Base-by-base conservation (phyloP, 2,329 filamentous ascomycete genomes). In the Sporothrix schenckii region DNA sequence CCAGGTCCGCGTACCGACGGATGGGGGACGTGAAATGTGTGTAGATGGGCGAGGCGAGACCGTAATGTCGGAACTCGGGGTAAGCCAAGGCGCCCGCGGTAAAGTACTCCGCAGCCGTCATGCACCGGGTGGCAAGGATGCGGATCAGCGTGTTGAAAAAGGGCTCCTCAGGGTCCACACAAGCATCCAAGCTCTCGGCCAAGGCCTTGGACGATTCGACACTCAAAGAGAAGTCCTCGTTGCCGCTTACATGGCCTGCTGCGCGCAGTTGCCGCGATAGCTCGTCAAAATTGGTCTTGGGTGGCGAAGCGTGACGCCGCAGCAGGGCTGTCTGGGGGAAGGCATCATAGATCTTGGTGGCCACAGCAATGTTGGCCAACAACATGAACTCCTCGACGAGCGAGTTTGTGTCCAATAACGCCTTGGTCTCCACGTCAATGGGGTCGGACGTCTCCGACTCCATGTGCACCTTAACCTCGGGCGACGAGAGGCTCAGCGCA, bases 311-410 rank as follows among this genome's bases (percentile, higher is more conserved):
- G 85, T 99, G 95, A 71, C 95, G 92, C 73, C 94, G 92, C 19
- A 99, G 88, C 76, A 99, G 89, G 65, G 95, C 95, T 0, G 94
- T 98, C 80, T 99, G 94, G 0, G 95, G 94, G 81, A 97, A 98
- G 2, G 93, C 89, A 65, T 92, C 87, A 82, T 97, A 93, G 77
- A 97, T 96, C 80, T 93, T 94, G 74, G 89, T 87, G 7, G 94
- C 95, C 41, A 99, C 96, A 75, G 91, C 94, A 77, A 93, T 93
- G 82, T 99, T 99, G 84, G 95, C 96, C 79, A 98, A 91, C 77
- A 99, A 85, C 95, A 99, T 99, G 85, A 99, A 98, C 79, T 99
- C 95, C 79, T 99, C 95, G 39, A 99, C 96, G 5, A 99, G 87
- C 27, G 94, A 97, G 83, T 98, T 99, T 68, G 95, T 99, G 77